These are phyloP conservation scores for Xylaria flabelliformis DNA, from an alignment of 495 filamentous ascomycete species.

Conservation along the genomic window DNA sequence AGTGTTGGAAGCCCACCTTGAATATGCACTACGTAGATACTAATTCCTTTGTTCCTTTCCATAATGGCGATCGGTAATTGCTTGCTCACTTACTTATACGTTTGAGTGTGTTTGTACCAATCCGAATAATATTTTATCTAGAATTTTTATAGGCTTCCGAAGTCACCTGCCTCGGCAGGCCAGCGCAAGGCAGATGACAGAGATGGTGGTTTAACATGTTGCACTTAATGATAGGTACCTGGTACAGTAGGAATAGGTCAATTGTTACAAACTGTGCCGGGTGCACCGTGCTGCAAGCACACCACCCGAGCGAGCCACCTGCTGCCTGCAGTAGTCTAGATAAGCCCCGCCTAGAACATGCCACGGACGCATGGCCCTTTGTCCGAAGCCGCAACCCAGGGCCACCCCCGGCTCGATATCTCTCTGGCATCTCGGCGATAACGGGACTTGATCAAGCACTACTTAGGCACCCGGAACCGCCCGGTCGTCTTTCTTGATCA, in stretches of 20 bases:
- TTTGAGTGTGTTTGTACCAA: background rate
- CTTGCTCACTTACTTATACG: background rate
- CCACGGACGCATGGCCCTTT: conserved; percentile 16
- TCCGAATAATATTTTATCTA: background rate
- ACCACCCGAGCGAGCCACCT: no score
- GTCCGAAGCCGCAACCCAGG: conserved; percentile 29
- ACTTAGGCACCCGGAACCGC: conserved; percentile 24
- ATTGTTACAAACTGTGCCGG: background rate
- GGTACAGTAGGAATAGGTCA: conserved; percentile 11
- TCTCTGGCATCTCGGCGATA: conserved; percentile 25
- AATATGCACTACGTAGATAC: background rate
- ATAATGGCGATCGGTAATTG: background rate
- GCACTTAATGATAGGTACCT: conserved; percentile 12
- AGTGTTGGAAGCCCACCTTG: background rate
- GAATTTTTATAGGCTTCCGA: background rate
- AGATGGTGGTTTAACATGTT: background rate
- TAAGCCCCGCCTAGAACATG: conserved; percentile 8
- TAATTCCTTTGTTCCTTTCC: background rate
- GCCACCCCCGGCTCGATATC: conserved; percentile 15
- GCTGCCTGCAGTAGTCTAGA: background rate
- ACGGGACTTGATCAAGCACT: conserved; percentile 5
- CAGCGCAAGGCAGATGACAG: background rate
- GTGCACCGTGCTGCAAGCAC: conserved; percentile 22
- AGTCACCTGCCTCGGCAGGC: background rate
- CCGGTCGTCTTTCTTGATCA: conserved; percentile 4